Base-by-base conservation (phyloP, 2,329 filamentous ascomycete genomes). In the Plectosphaerella plurivora region DNA sequence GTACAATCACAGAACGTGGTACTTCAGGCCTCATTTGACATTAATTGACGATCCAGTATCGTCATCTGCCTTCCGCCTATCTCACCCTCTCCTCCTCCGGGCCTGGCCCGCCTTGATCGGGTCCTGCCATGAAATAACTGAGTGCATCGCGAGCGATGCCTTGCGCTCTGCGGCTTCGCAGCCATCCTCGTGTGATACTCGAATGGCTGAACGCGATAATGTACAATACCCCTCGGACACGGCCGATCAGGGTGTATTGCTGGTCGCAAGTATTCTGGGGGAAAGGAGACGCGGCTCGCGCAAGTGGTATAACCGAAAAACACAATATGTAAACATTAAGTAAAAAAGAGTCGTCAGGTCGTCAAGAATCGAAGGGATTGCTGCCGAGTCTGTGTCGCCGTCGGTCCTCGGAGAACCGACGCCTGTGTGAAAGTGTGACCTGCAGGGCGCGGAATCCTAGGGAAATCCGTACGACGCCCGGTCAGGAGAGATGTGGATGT, bases 291-390 rank as follows among this genome's bases (percentile, higher is more conserved):
- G 54, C 54, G 54, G 46, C 54, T 58, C 53, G 53, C 56, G 49
- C 48, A 16, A 22, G 24, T 18, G 28, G 36, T 41, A 39, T n/a
- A 57, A 52, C 50, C 52, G 57, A 53, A 55, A 45, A 52, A 54
- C 39, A 39, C 51, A 56, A 56, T 39, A 56, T 52, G 50, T 58
- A 58, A 52, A 58, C 56, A 57, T 58, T 55, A 58, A 58, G 49
- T 50, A 55, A 57, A 56, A n/a, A 44, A 44, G 18, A 55, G 56
- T 58, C 56, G 56, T 58, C 45, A 57, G 56, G 50, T 58, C 56
- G 56, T 58, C 50, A 58, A 53, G 54, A 58, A 58, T 55, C 50
- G 54, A 58, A 58, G 44, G 54, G 50, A 57, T 50, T 42, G 47
- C 41, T 33, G 28, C 28, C 28, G 28, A 33, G 28, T 33, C 7